Evolutionary conservation across 495 filamentous ascomycete species (phyloP).

Genomic region (Evernia prunastri): DNA sequence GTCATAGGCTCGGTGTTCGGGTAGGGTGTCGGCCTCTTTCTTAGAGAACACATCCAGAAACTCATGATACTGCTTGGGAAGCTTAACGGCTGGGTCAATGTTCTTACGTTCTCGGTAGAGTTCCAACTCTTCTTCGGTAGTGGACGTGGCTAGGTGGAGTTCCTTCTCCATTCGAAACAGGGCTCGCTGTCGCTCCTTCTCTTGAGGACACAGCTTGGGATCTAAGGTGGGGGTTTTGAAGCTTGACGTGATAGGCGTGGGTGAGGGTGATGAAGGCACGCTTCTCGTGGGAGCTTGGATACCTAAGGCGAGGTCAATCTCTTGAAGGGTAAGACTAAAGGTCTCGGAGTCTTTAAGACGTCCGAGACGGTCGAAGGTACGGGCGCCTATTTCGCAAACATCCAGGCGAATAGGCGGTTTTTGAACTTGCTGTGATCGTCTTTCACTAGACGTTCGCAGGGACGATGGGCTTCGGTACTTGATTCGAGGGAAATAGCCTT

Average conservation of each 20-base stretch:
- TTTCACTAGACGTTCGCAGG: background rate
- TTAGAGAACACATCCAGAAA: background rate
- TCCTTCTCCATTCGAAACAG: background rate
- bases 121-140: background rate
- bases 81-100: background rate
- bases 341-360: background rate
- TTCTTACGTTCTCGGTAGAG: background rate
- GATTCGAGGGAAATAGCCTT: background rate
- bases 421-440: background rate
- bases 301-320: background rate
- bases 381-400: background rate
- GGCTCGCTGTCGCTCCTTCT: background rate
- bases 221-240: background rate
- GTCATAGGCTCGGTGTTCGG: background rate
- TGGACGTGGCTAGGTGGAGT: background rate
- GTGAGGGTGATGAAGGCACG: too few relatives aligned
- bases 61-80: background rate
- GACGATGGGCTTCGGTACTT: background rate
- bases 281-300: background rate
- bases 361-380: background rate
- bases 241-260: too few relatives aligned
- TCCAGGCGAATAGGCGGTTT: background rate
- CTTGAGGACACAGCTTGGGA: background rate
- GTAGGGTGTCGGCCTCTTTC: background rate
- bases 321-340: background rate